Evolutionary conservation across 169 alveolate species (phyloP).

Genomic region (Plasmodium knowlesi): DNA sequence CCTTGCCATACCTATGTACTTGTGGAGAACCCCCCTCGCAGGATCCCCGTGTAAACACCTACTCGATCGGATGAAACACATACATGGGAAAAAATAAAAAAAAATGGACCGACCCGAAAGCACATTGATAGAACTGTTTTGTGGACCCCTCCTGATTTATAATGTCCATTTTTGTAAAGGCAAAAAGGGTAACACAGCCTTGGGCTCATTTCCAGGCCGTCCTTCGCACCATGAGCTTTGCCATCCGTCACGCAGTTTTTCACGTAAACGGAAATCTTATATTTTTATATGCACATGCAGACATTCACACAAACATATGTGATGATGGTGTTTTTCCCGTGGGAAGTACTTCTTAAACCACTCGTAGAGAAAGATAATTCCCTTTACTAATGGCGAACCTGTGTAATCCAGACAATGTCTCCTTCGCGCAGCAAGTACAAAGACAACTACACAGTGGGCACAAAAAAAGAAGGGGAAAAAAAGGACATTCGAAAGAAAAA

Average conservation of each 20-base stretch:
- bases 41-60: neutral
- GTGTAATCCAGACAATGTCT: neutral
- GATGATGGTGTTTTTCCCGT: neutral
- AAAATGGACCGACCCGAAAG: neutral
- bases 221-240: neutral
- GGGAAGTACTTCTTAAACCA: neutral
- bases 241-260: neutral
- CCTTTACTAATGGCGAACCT: neutral
- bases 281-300: neutral
- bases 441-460: neutral
- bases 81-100: neutral
- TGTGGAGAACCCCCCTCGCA: neutral
- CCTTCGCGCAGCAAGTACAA: neutral
- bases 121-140: neutral
- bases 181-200: neutral
- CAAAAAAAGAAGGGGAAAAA: neutral
- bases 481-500: neutral
- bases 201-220: neutral
- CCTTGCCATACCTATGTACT: neutral
- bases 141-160: neutral
- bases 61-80: neutral
- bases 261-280: neutral
- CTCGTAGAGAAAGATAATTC: neutral
- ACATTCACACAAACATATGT: neutral
- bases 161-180: neutral